Evolutionary conservation across 2,329 filamentous ascomycete genomes (phyloP), one percentile per base, ranked within the genome.

Genomic region (Phyllosticta ampelicida): DNA sequence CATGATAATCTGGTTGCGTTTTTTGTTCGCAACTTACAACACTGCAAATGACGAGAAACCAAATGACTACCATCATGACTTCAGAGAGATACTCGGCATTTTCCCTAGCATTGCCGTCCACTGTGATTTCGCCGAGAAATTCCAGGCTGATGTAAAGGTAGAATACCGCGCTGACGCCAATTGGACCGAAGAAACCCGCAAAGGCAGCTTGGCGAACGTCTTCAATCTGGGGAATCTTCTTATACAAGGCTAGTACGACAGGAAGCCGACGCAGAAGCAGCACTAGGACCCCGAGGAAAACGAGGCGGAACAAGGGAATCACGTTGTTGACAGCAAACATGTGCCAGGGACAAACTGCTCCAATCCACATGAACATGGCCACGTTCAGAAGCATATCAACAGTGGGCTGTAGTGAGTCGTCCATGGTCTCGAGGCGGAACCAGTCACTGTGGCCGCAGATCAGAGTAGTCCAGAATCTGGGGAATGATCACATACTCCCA

Each of bases 361-460:
- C 90, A 65, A 88, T 92, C 90, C 90, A 96, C 72, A 95, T 83
- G 70, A 96, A 96, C 48, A 96, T 81, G 18, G 85, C 78, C 3
- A 95, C 83, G 68, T 96, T 96, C 59, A 96, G 84, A 1, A 96
- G 78, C 90, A 96, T 95, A 70, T 96, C 90, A 51, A 96, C 87
- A 0, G 90, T 96, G 0, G 90, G 90, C 68, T 96, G 90, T n/a
- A 96, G 80, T 1, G 88, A 91, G 70, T 96, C 92, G 64, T 96
- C 91, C 65, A 86, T 76, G 0, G 91, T 96, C 70, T 95, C 88
- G 1, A 92, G 76, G 0, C 91, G 86, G 72, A 96, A 96, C 90
- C 89, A 95, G 72, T 95, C 90, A 68, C 78, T 78, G 51, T 30
- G 29, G 21, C 11, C 9, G 23, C 48, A 51, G 21, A 50, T 59